These are phyloP conservation scores for Ormosia semicastrata DNA, from an alignment of 306 rosid species.

Conservation along the genomic window DNA sequence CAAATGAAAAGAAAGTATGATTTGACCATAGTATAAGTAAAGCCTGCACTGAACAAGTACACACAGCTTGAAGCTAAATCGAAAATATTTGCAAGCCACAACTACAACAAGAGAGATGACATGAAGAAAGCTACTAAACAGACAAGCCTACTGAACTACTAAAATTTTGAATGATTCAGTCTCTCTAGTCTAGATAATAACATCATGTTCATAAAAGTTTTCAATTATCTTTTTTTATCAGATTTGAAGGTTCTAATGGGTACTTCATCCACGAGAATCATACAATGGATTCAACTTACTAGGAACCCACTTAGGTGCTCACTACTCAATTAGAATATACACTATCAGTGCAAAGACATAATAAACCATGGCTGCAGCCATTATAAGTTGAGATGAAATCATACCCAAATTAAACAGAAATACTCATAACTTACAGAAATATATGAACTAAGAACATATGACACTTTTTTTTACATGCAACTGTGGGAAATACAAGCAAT, in stretches of 20 bases:
- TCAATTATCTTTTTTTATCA: background rate
- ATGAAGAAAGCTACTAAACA: background rate
- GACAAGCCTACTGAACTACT: background rate
- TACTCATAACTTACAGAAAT: background rate
- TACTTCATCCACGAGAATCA: constrained; percentile 1
- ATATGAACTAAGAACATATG: background rate
- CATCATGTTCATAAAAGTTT: background rate
- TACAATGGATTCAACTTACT: background rate
- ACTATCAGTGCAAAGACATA: background rate
- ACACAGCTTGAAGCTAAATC: background rate
- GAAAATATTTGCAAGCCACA: background rate
- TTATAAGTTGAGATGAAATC: background rate
- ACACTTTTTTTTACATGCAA: background rate
- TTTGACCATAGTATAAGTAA: background rate
- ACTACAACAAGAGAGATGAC: background rate
- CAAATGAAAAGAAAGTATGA: background rate
- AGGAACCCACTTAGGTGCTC: background rate
- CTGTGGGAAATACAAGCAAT: background rate
- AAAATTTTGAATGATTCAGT: background rate
- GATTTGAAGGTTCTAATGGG: background rate
- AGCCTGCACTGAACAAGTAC: background rate
- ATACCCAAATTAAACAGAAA: background rate
- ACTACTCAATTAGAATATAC: background rate
- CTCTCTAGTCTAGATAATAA: background rate
- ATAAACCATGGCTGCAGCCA: background rate